Conservation (phyloP, 2,329 filamentous ascomycete species). For the Phaeosphaeria sp. region DNA sequence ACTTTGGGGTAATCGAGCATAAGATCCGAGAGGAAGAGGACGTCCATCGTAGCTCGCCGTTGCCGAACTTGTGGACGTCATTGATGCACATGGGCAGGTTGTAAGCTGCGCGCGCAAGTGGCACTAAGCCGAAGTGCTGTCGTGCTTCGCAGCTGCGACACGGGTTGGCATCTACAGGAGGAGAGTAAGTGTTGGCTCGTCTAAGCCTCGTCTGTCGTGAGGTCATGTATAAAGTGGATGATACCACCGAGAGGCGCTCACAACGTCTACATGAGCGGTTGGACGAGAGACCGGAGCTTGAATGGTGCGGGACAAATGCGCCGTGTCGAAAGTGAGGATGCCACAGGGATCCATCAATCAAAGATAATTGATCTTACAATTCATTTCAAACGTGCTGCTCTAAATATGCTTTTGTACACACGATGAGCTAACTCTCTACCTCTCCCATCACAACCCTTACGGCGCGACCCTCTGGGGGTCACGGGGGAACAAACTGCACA, state of each 20-base stretch:
- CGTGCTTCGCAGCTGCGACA: neutral
- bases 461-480: conserved; percentile 64
- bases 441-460: conserved; percentile 26
- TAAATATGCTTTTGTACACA: neutral
- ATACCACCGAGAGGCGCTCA: neutral
- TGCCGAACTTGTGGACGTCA: too few species aligned
- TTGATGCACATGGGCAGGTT: neutral
- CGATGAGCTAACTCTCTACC: neutral
- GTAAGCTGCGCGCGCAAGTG: neutral
- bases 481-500: conserved; percentile 68
- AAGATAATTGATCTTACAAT: neutral
- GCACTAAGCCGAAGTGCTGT: neutral
- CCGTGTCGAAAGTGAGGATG: neutral
- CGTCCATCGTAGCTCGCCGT: too few species aligned
- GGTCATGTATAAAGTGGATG: too few species aligned
- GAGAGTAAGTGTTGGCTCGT: too few species aligned
- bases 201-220: too few species aligned
- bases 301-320: neutral
- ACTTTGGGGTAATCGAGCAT: neutral
- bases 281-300: neutral
- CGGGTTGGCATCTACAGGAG: too few species aligned
- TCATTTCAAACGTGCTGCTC: neutral
- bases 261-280: neutral
- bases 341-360: neutral
- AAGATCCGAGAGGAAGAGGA: neutral